These are phyloP conservation scores for Microdochium nivale DNA, from an alignment of 2,329 filamentous ascomycete species.

Conservation along the genomic window DNA sequence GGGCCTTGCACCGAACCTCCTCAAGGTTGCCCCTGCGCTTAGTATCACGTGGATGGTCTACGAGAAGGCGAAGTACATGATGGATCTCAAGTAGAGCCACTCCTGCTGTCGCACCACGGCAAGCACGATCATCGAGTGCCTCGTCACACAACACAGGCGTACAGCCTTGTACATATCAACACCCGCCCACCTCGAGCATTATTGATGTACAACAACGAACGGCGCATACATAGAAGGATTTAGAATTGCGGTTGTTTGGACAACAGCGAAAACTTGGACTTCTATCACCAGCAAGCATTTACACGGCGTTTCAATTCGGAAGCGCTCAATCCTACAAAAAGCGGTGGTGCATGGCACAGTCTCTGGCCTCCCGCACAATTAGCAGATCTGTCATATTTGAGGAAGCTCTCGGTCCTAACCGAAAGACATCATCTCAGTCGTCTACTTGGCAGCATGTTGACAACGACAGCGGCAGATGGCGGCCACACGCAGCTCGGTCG, in stretches of 20 bases:
- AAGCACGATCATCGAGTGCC: neutral
- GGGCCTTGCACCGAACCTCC: constrained; percentile 84
- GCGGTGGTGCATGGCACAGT: neutral
- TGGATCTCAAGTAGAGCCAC: constrained; percentile 39
- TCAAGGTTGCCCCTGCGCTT: constrained; percentile 93
- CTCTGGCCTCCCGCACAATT: neutral
- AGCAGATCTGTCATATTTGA: neutral
- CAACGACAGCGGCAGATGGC: too few relatives aligned
- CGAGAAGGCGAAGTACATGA: constrained; percentile 73
- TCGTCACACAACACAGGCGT: neutral
- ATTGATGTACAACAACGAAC: neutral
- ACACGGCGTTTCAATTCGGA: neutral
- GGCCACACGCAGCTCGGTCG: too few relatives aligned
- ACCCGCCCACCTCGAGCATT: neutral
- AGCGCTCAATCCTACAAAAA: neutral
- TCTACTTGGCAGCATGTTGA: too few relatives aligned
- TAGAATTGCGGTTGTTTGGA: neutral
- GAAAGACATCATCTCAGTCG: too few relatives aligned
- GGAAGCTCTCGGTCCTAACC: too few relatives aligned
- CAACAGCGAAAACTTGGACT: neutral
- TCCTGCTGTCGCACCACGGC: neutral
- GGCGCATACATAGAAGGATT: neutral
- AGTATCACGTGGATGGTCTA: constrained; percentile 94
- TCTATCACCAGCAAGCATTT: neutral
- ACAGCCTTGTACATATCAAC: constrained; percentile 1